Evolutionary conservation across 2,329 filamentous ascomycete species (phyloP).

Genomic region (Fusarium irregulare): DNA sequence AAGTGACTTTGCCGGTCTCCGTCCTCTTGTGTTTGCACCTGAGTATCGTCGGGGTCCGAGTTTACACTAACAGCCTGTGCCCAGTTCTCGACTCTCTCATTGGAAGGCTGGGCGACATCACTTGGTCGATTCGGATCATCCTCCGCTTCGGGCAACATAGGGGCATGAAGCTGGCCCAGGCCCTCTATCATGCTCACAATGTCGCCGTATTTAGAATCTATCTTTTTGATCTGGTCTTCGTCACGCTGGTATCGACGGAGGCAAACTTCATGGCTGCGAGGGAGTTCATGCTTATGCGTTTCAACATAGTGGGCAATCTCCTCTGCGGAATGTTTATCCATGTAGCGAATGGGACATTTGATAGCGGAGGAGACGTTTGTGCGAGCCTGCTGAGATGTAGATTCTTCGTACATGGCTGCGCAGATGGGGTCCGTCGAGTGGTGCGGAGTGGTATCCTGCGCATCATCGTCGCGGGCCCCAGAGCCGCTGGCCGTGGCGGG

Average conservation of each 20-base stretch:
- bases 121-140: slow-evolving; percentile 56
- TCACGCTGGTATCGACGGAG: slow-evolving; percentile 90
- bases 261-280: slow-evolving; percentile 92
- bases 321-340: slow-evolving; percentile 92
- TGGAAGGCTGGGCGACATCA: slow-evolving; percentile 65
- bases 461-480: slow-evolving; percentile 44
- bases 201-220: slow-evolving; percentile 94
- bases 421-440: slow-evolving; percentile 70
- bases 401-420: slow-evolving; percentile 71
- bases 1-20: slow-evolving; percentile 78
- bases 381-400: slow-evolving; percentile 62
- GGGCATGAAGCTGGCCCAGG: slow-evolving; percentile 86
- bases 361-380: slow-evolving; percentile 63
- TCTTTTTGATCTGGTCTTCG: slow-evolving; percentile 83
- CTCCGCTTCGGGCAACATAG: slow-evolving; percentile 76
- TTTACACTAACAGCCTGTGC: slow-evolving; percentile 78
- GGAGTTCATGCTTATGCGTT: slow-evolving; percentile 93
- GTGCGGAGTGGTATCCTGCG: slow-evolving; percentile 58
- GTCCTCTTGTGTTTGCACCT: slow-evolving; percentile 52
- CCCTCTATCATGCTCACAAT: slow-evolving; percentile 95
- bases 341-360: slow-evolving; percentile 91
- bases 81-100: slow-evolving; percentile 86
- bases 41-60: slow-evolving; percentile 48
- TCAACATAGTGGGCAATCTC: slow-evolving; percentile 95
- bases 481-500: slow-evolving; percentile 49